Percentiles rank a stretch among this genome's conserved stretches.
Evolutionary conservation across 495 filamentous ascomycete species (phyloP).

Genomic region (Achaetomiella virescens): DNA sequence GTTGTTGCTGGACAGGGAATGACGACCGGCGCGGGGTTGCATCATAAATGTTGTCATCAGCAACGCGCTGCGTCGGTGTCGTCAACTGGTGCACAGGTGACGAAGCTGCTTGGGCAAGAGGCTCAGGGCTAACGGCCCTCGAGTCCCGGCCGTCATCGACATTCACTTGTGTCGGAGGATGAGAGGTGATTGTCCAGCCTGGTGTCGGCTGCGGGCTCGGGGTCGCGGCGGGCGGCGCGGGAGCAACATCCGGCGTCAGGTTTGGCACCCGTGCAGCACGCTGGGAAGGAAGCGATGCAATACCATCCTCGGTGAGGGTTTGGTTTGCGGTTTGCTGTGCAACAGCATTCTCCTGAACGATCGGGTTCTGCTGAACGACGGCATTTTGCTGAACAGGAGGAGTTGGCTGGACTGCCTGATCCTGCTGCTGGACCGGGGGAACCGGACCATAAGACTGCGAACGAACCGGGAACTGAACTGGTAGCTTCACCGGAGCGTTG

Average conservation of each 20-base stretch:
- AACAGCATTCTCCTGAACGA: too few species aligned
- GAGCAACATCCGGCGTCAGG: neutral
- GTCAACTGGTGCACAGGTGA: slow-evolving; percentile 5
- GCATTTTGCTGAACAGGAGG: too few species aligned
- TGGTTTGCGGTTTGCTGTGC: neutral
- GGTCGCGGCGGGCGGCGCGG: slow-evolving; percentile 13
- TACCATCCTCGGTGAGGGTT: slow-evolving; percentile 5
- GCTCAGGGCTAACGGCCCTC: slow-evolving; percentile 26
- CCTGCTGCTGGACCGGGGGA: neutral
- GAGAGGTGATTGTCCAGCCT: slow-evolving; percentile 32
- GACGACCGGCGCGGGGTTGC: slow-evolving; percentile 35
- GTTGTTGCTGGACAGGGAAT: neutral
- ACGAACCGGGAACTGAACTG: neutral
- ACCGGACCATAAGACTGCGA: neutral
- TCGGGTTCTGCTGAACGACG: too few species aligned
- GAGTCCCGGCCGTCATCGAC: slow-evolving; percentile 2
- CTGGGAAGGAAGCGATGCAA: slow-evolving; percentile 21
- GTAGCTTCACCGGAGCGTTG: slow-evolving; percentile 6
- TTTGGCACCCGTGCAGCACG: slow-evolving; percentile 1
- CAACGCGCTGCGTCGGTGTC: slow-evolving; percentile 8
- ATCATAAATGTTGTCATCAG: slow-evolving; percentile 40
- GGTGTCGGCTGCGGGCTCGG: slow-evolving; percentile 27
- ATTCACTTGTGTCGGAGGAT: slow-evolving; percentile 17
- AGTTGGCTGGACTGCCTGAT: neutral
- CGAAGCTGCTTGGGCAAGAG: slow-evolving; percentile 8